Percentiles rank a stretch among this genome's conserved stretches.
These are phyloP conservation scores for Trichoderma endophyticum DNA, from an alignment of 2,329 filamentous ascomycete species.

Conservation along the genomic window DNA sequence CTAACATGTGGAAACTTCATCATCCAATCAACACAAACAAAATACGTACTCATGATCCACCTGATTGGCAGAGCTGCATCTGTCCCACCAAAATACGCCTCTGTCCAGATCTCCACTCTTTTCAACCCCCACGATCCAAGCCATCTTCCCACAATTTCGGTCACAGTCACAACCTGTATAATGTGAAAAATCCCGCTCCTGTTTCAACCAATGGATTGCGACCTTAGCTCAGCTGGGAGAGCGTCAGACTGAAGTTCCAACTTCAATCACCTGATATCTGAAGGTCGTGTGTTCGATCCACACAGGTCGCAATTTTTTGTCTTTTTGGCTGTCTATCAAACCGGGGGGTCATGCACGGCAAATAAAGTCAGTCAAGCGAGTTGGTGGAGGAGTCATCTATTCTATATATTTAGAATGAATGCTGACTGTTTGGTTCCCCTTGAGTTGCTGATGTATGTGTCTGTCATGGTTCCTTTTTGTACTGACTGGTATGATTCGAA, in stretches of 20 bases:
- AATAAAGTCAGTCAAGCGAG: not conserved
- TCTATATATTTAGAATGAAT: not conserved
- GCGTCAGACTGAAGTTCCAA: constrained; percentile 18
- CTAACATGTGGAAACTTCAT: not conserved
- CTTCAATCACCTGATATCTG: constrained; percentile 15
- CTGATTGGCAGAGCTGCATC: not conserved
- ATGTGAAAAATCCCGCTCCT: not conserved
- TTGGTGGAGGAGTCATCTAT: not conserved
- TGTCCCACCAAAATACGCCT: not conserved
- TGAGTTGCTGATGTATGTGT: not conserved
- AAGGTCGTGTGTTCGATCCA: constrained; percentile 19
- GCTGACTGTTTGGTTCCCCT: not conserved
- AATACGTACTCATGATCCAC: not conserved
- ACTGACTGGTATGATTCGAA: not conserved
- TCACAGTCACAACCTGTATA: not conserved
- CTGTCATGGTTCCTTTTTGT: not conserved
- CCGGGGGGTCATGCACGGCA: not conserved
- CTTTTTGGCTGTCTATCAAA: not conserved
- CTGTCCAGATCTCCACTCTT: not conserved
- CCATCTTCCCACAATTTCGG: not conserved
- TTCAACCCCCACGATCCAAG: not conserved
- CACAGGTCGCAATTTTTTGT: constrained; percentile 17
- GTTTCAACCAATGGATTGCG: constrained; percentile 1
- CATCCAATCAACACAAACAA: not conserved
- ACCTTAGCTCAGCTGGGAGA: constrained; percentile 19